A percentile compares a stretch with the other conserved stretches of the same genome.
Evolutionary conservation across 768 basidiomycete species (phyloP).

Genomic region (Lactifluus subvellereus): DNA sequence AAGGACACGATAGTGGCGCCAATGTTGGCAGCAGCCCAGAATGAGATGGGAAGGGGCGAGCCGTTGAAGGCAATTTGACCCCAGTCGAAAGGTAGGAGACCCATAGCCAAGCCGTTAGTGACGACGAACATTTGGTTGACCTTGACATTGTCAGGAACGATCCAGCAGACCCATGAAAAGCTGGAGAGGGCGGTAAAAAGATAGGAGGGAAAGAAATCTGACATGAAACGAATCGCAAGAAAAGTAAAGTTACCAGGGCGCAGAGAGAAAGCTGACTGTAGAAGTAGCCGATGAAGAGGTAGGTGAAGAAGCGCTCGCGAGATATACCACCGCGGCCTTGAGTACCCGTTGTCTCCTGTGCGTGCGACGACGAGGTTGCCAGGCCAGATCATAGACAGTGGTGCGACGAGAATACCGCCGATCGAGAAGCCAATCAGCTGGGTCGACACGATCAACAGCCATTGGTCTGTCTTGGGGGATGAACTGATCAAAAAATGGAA

Average conservation of each 20-base stretch:
- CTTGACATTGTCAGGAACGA: constrained; percentile 58
- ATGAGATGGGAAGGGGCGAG: constrained; percentile 71
- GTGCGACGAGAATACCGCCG: constrained; percentile 43
- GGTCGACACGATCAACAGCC: constrained; percentile 39
- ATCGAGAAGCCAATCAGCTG: constrained; percentile 40
- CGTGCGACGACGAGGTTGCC: constrained; percentile 37
- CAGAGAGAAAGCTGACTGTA: constrained; percentile 65
- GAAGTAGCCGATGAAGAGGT: constrained; percentile 34
- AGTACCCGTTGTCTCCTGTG: constrained; percentile 38
- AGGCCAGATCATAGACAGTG: constrained; percentile 44
- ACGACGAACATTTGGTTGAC: constrained; percentile 78
- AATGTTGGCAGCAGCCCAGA: constrained; percentile 79
- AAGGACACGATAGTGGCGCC: constrained; percentile 56
- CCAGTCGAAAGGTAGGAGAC: constrained; percentile 79
- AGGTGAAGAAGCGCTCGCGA: constrained; percentile 49
- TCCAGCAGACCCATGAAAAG: constrained; percentile 55
- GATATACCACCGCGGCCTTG: constrained; percentile 43
- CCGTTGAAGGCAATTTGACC: constrained; percentile 64
- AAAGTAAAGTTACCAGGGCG: constrained; percentile 52
- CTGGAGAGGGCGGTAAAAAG: constrained; percentile 28
- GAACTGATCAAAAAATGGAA: not conserved
- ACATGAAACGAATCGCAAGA: not conserved
- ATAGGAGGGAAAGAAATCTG: constrained; percentile 14
- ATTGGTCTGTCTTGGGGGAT: constrained; percentile 28
- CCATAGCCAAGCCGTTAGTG: constrained; percentile 44